Conservation (phyloP, 306 rosid species). For the Dryas alaskensis region DNA sequence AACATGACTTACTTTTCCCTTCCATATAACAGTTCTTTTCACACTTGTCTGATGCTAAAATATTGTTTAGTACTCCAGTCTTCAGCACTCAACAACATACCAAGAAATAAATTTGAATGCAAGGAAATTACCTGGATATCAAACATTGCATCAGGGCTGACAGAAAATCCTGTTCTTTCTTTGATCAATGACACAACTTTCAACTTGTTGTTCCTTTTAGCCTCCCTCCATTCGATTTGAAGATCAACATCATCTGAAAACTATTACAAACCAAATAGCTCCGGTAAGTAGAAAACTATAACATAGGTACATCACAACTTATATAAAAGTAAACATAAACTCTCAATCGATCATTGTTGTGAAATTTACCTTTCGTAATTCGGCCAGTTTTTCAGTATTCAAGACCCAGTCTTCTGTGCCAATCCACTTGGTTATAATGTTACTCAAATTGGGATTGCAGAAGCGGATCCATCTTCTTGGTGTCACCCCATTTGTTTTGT, state of each 20-base stretch:
- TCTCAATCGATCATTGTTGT: neutral
- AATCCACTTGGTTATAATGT: constrained; percentile 66
- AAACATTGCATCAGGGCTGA: constrained; percentile 89
- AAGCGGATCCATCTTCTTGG: constrained; percentile 98
- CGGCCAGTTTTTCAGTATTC: constrained; percentile 73
- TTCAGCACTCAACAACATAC: constrained; percentile 7
- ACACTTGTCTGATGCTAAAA: constrained; percentile 18
- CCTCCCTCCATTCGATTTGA: constrained; percentile 80
- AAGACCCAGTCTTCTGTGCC: constrained; percentile 94
- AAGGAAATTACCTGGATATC: constrained; percentile 75
- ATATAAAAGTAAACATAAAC: constrained; percentile 1
- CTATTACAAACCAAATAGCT: constrained; percentile 40
- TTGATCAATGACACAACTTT: constrained; percentile 69
- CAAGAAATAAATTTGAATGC: constrained; percentile 15
- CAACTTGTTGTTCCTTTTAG: constrained; percentile 76
- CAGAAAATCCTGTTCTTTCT: constrained; percentile 86
- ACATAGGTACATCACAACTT: constrained; percentile 13
- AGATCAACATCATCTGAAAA: constrained; percentile 80
- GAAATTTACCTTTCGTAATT: constrained; percentile 59
- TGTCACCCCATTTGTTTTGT: constrained; percentile 98
- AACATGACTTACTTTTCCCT: constrained; percentile 4
- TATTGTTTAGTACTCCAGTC: constrained; percentile 12
- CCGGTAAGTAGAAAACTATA: constrained; percentile 27
- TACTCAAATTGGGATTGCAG: constrained; percentile 85
- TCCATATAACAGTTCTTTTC: neutral